These are phyloP conservation scores for Rhizopogon sp. DNA, from an alignment of 768 basidiomycete genomes.

Conservation along the genomic window DNA sequence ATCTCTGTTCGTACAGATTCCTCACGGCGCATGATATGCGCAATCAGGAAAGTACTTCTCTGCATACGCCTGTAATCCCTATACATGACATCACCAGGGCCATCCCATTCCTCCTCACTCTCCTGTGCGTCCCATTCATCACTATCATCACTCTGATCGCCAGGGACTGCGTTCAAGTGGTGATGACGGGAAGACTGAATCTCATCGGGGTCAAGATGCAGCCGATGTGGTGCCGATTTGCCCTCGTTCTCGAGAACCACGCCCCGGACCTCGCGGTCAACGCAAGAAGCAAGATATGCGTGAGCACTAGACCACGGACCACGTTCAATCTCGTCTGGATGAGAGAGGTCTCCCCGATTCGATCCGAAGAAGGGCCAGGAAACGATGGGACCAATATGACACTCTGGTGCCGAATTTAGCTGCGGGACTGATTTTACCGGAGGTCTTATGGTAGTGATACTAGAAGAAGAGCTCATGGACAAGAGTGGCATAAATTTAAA, in stretches of 20 bases:
- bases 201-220: conserved; percentile 81
- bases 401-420: conserved; percentile 26
- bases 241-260: conserved; percentile 78
- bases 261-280: conserved; percentile 65
- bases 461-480: conserved; percentile 6
- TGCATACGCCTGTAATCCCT: conserved; percentile 80
- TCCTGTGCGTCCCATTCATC: conserved; percentile 79
- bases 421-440: background rate
- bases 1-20: conserved; percentile 64
- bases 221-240: conserved; percentile 64
- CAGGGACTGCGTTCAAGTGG: conserved; percentile 59
- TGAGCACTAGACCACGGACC: conserved; percentile 67
- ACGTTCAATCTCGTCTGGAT: conserved; percentile 68
- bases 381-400: conserved; percentile 72
- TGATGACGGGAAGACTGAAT: conserved; percentile 69
- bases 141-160: conserved; percentile 69
- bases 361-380: conserved; percentile 92
- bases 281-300: conserved; percentile 62
- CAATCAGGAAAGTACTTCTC: conserved; percentile 71
- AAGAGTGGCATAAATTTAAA: conserved; percentile 16
- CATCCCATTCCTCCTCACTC: conserved; percentile 70
- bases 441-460: background rate
- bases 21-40: conserved; percentile 63
- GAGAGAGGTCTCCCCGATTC: conserved; percentile 65
- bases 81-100: conserved; percentile 75